phyloP scores from a whole-genome alignment of 306 rosid species.

The Corylus avellana region DNA sequence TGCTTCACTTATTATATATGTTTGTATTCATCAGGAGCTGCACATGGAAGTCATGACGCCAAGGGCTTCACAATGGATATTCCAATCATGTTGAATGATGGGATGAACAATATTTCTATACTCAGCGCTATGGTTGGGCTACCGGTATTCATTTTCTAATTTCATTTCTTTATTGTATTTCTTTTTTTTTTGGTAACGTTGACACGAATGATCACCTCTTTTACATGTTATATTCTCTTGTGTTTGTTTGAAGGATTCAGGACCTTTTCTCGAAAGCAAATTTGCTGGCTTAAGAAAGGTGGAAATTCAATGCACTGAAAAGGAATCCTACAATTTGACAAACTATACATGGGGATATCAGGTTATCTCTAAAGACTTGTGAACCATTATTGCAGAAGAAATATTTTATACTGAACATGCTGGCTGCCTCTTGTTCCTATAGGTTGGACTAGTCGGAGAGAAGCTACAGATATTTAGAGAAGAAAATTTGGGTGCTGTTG shows the following conservation, averaged over 20 bases:
- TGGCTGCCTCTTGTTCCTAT: not conserved
- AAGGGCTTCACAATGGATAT: slow-evolving; percentile 48
- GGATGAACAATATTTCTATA: slow-evolving; percentile 57
- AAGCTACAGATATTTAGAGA: slow-evolving; percentile 44
- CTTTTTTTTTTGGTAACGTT: not conserved
- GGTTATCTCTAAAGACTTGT: slow-evolving; percentile 19
- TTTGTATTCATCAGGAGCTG: slow-evolving; percentile 40
- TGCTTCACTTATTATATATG: not conserved
- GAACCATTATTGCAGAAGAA: not conserved
- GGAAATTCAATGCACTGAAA: slow-evolving; percentile 45
- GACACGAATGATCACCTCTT: not conserved
- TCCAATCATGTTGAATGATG: slow-evolving; percentile 41
- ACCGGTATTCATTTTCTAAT: slow-evolving; percentile 38
- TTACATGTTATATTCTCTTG: not conserved
- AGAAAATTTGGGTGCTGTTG: slow-evolving; percentile 29
- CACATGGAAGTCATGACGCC: slow-evolving; percentile 52
- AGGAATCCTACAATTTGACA: slow-evolving; percentile 45
- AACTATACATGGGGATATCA: slow-evolving; percentile 67
- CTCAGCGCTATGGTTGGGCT: slow-evolving; percentile 74
- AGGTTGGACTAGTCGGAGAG: slow-evolving; percentile 70
- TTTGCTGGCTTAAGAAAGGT: slow-evolving; percentile 54
- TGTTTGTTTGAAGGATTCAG: slow-evolving; percentile 58
- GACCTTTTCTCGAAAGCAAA: slow-evolving; percentile 71
- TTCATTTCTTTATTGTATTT: not conserved
- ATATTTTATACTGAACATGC: not conserved